A percentile compares a stretch with the other conserved stretches of the same genome.
Conservation (phyloP, 768 basidiomycete genomes). For the Cubamyces lactineus region DNA sequence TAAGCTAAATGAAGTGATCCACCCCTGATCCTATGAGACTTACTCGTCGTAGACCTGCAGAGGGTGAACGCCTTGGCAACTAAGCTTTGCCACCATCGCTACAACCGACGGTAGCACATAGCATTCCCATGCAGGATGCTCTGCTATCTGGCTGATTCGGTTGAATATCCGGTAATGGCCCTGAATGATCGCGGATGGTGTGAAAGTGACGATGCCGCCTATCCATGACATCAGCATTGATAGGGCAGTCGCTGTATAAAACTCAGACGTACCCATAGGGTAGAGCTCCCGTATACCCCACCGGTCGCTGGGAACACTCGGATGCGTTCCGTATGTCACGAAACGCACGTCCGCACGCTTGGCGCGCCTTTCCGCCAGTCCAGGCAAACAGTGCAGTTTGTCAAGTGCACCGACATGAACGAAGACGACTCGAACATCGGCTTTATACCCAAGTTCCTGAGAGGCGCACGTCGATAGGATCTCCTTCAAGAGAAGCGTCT, state of each 20-base stretch:
- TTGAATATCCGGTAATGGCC: conserved; percentile 53
- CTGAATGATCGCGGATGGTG: conserved; percentile 58
- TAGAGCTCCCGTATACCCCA: conserved; percentile 74
- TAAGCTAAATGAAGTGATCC: background rate
- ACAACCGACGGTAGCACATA: conserved; percentile 69
- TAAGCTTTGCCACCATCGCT: conserved; percentile 52
- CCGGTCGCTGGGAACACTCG: conserved; percentile 47
- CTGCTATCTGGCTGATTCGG: conserved; percentile 52
- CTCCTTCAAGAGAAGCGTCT: conserved; percentile 46
- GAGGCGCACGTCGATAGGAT: conserved; percentile 52
- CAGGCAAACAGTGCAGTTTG: conserved; percentile 52
- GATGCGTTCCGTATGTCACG: conserved; percentile 69
- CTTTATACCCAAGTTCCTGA: conserved; percentile 40
- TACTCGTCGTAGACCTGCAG: conserved; percentile 45
- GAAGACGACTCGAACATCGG: conserved; percentile 57
- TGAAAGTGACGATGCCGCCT: conserved; percentile 80
- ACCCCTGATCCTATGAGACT: conserved; percentile 13
- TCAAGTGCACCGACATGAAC: conserved; percentile 63
- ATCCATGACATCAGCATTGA: background rate
- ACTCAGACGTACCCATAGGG: conserved; percentile 56
- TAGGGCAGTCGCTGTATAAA: background rate
- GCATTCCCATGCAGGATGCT: conserved; percentile 70
- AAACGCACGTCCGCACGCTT: conserved; percentile 56
- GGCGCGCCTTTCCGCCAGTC: conserved; percentile 49
- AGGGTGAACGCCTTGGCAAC: conserved; percentile 44